Evolutionary conservation across 2,329 filamentous ascomycete species (phyloP).

Genomic region (Mycosphaerella sp.): DNA sequence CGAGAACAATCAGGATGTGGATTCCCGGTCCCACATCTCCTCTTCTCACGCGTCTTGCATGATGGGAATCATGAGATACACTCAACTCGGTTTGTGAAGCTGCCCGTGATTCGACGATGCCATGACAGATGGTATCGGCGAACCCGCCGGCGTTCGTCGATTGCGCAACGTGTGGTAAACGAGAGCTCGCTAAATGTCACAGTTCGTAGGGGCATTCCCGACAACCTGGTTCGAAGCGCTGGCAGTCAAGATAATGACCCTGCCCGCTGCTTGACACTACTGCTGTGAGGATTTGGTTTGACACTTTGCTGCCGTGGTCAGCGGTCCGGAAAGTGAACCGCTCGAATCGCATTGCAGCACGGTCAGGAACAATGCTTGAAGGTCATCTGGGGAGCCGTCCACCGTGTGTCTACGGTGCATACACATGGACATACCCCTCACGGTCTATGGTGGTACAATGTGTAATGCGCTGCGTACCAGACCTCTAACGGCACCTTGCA

Average conservation of each 20-base stretch:
- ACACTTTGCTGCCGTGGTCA: constrained; percentile 13
- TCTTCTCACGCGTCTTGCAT: not conserved
- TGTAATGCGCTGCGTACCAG: constrained; percentile 4
- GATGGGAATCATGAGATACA: not conserved
- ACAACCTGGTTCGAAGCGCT: constrained; percentile 20
- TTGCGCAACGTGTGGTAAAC: constrained; percentile 2
- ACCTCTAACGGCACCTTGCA: constrained; percentile 24
- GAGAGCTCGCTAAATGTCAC: constrained; percentile 7
- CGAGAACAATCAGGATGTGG: too few relatives aligned
- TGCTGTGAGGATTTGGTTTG: not conserved
- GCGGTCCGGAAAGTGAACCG: constrained; percentile 14
- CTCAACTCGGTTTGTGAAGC: constrained; percentile 15
- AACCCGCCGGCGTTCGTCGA: constrained; percentile 9
- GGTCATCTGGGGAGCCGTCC: constrained; percentile 14
- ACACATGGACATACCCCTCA: constrained; percentile 17
- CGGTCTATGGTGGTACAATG: constrained; percentile 18
- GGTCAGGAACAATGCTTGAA: constrained; percentile 9
- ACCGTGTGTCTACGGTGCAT: constrained; percentile 18
- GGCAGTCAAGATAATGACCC: constrained; percentile 6
- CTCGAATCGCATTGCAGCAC: constrained; percentile 6
- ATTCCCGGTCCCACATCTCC: not conserved
- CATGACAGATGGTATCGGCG: constrained; percentile 10
- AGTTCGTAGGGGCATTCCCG: constrained; percentile 10
- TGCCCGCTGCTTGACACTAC: constrained; percentile 5
- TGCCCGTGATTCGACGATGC: constrained; percentile 18